Base-by-base conservation (phyloP, 169 alveolate species). In the Eimeria brunetti region DNA sequence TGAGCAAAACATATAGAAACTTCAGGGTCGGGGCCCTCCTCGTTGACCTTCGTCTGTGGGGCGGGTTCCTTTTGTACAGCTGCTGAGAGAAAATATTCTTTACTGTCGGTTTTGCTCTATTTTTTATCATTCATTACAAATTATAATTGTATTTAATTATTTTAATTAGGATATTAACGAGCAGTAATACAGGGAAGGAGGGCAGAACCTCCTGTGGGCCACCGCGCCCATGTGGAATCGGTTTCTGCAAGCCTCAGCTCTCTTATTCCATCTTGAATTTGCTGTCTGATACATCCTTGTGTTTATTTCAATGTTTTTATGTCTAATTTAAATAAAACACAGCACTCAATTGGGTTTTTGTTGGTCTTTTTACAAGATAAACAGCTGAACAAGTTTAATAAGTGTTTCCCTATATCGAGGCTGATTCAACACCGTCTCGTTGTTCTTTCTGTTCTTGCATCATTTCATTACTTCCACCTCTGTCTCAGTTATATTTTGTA, bases 21-120 rank as follows among this genome's bases (percentile, higher is more conserved):
- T 46, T 16, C 30, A 24, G 22, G 89, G 89, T 20, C 86, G 62
- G 56, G 62, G 56, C 64, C 86, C 36, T 38, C 84, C 44, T 33
- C 73, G 2, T 22, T 69, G 78, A 69, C 78, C 78, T 69, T 69
- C 78, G n/a, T n/a, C n/a, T 69, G 78, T 69, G 78, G 78, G 78
- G 78, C 46, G 78, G 78, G 49, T 22, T 49, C 33, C 78, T 49
- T 69, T 30, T 11, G 27, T 11, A 44, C 2, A 49, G 5, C 58
- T 51, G 58, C 18, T 69, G 22, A 1, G 49, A 8, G 78, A 3
- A 33, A 33, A 27, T 8, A 12, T 58, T 9, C 16, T 27, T n/a
- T 33, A n/a, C 49, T 5, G 14, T 33, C 49, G n/a, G n/a, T n/a
- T n/a, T n/a, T 33, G 49, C 5, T 33, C 24, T 8, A 1, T 12